A percentile compares a stretch with the other conserved stretches of the same genome.
Evolutionary conservation across 2,329 filamentous ascomycete genomes (phyloP).

Genomic region (Penicillium sp.): DNA sequence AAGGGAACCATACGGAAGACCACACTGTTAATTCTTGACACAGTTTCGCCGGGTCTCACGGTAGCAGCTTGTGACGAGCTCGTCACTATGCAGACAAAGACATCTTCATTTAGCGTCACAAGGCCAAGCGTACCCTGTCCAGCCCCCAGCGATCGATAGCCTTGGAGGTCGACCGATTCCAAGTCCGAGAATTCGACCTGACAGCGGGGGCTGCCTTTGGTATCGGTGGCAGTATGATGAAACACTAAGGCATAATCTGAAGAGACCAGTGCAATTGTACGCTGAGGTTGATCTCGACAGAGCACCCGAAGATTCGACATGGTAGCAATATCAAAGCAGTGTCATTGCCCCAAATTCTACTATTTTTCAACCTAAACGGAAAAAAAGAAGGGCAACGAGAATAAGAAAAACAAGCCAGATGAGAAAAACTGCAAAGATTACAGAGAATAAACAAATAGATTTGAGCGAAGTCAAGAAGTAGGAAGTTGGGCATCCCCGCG

Average conservation of each 20-base stretch:
- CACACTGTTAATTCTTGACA: constrained; percentile 82
- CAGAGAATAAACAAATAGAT: neutral
- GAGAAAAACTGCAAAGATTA: neutral
- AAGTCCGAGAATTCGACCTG: constrained; percentile 82
- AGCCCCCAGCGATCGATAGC: constrained; percentile 76
- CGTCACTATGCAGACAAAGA: constrained; percentile 89
- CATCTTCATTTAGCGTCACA: constrained; percentile 78
- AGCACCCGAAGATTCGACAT: constrained; percentile 72
- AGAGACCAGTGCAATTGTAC: constrained; percentile 84
- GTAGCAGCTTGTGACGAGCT: constrained; percentile 76
- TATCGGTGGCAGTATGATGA: constrained; percentile 70
- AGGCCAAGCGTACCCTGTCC: constrained; percentile 86
- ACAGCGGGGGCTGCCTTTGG: constrained; percentile 61
- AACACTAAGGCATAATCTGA: constrained; percentile 80
- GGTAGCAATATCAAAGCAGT: constrained; percentile 10
- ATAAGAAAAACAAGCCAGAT: neutral
- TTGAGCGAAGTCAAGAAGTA: no score
- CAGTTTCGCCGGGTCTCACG: constrained; percentile 82
- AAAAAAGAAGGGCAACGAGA: neutral
- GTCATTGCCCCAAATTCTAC: constrained; percentile 5
- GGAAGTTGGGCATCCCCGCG: neutral
- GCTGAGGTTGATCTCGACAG: constrained; percentile 82
- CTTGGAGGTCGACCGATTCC: constrained; percentile 66
- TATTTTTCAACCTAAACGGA: neutral
- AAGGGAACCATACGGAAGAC: constrained; percentile 66